Base-by-base conservation (phyloP, 192 early-diverging fungal species). In the Paraglomus occultum region DNA sequence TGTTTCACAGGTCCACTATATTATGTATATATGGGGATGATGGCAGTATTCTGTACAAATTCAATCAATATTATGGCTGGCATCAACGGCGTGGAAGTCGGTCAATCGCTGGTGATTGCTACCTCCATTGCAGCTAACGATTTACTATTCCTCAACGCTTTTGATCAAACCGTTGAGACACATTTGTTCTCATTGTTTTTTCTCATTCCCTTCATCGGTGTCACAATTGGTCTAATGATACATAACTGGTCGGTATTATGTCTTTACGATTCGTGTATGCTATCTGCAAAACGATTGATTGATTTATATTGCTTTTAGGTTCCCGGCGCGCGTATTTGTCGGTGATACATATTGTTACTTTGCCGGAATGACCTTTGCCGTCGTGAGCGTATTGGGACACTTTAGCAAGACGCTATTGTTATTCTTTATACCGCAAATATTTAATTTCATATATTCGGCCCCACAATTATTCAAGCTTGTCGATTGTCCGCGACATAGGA, bases 291-390 rank as follows among this genome's bases (percentile, higher is more conserved):
- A 40, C 38, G 44, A 2, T 52, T 14, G 11, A 44, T 31, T 43
- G 17, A 60, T 17, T 5, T 6, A n/a, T 22, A 9, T 59, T 51
- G 69, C 18, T 57, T 49, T 6, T 59, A 89, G 88, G 87, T 95
- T 89, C 49, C 97, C 97, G 5, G 90, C 96, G 2, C 79, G 79
- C 1, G 89, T 93, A 8, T 98, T 99, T 86, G 93, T 94, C 12
- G 97, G 97, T 51, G 97, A 99, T 69, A 97, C 96, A 0, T 97
- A 88, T 71, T 90, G 91, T 73, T 99, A 99, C 69, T 98, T 98
- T 89, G 94, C 95, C 3, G 97, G 97, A 4, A 99, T 99, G 96
- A 94, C 92, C 0, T 95, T 99, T 84, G 94, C 97, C 0, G 97
- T 99, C 1, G 93, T 96, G 11, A 95, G 95, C 0, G 95, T 99